Conservation (phyloP, 2,329 filamentous ascomycete genomes). For the Rugonectria rugulosa region DNA sequence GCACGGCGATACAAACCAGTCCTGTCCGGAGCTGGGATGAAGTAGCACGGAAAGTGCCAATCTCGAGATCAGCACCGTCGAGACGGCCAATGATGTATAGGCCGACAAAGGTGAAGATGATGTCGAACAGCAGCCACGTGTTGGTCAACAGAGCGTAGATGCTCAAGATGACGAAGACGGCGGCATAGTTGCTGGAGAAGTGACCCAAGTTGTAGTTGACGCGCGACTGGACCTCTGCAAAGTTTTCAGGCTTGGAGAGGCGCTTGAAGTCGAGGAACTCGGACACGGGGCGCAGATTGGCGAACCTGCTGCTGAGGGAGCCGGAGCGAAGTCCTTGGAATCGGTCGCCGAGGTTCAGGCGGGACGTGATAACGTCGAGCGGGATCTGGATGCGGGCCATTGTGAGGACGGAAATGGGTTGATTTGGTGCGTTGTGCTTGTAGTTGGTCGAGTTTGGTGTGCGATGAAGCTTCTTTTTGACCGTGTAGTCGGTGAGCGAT, state of each 20-base stretch:
- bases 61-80: slow-evolving; percentile 84
- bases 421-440: slow-evolving; percentile 7
- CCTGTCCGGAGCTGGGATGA: slow-evolving; percentile 94
- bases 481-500: neutral
- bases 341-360: slow-evolving; percentile 84
- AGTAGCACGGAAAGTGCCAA: slow-evolving; percentile 83
- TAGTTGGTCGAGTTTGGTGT: neutral
- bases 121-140: slow-evolving; percentile 86
- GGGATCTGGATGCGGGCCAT: slow-evolving; percentile 95
- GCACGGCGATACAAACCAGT: slow-evolving; percentile 82
- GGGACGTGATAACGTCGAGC: slow-evolving; percentile 87
- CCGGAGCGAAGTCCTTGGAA: slow-evolving; percentile 85
- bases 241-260: slow-evolving; percentile 91
- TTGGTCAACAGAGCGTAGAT: slow-evolving; percentile 96
- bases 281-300: slow-evolving; percentile 87
- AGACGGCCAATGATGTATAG: slow-evolving; percentile 94
- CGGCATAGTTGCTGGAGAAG: slow-evolving; percentile 98
- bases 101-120: slow-evolving; percentile 83
- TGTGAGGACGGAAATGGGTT: slow-evolving; percentile 27
- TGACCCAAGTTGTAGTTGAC: slow-evolving; percentile 97
- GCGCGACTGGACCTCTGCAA: slow-evolving; percentile 86
- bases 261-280: slow-evolving; percentile 98
- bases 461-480: neutral
- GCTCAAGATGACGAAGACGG: slow-evolving; percentile 92
- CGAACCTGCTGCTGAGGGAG: slow-evolving; percentile 81